Evolutionary conservation across 2,329 filamentous ascomycete species (phyloP), one percentile per base, ranked within the genome.

Genomic region (Neophaeococcomyces aloes): DNA sequence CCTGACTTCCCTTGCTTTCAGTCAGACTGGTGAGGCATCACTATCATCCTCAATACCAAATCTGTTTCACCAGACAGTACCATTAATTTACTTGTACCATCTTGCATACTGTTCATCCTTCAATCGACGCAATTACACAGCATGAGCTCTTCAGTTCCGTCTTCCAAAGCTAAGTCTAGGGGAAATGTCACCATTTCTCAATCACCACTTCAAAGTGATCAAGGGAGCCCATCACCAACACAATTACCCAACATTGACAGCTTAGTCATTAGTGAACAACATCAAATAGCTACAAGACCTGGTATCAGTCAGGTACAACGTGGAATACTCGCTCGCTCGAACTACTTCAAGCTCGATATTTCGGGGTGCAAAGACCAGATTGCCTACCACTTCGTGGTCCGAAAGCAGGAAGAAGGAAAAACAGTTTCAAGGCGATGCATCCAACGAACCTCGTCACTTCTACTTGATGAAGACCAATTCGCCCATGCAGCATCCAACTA

Each of bases 401-500:
- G 29, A 10, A 18, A 27, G 14, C 13, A 19, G 6, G 25, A 19
- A 4, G 29, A 5, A 7, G 14, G 21, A 4, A 13, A 14, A 4
- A 14, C 4, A 4, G 34, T 23, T 19, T 23, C 19, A 39, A 19
- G 21, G 4, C 15, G 37, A 17, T 17, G 13, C 13, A 15, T 8
- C 8, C 19, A 27, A 17, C 34, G 34, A 17, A 23, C 34, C 13
- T 14, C 18, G 18, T 37, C 34, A 7, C 37, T 39, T 15, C 37
- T 39, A 4, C 21, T 39, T 10, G 21, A 29, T n/a, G 7, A 13
- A 6, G 8, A 18, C 4, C 5, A 15, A 6, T 39, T 39, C 37
- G 18, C 13, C 8, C 11, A 39, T 39, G 37, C 37, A n/a, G 37
- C 37, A 8, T 6, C 13, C 8, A 30, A 39, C 27, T 39, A 39